Evolutionary conservation across 768 basidiomycete genomes (phyloP).

Genomic region (Suillus ampliporus): DNA sequence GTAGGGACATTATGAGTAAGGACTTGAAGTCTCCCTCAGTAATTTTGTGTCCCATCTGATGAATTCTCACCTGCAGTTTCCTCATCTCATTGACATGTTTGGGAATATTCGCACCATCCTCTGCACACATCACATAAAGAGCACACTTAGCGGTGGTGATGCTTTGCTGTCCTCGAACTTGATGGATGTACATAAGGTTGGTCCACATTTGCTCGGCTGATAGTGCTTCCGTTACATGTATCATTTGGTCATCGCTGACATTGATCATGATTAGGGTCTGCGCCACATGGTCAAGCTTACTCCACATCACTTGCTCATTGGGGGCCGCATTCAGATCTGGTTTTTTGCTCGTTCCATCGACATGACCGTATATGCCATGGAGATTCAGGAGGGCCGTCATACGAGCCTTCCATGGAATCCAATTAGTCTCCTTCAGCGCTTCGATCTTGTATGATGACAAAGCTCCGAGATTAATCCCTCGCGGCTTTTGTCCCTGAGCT

Average conservation of each 20-base stretch:
- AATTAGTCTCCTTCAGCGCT: neutral
- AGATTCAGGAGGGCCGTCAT: neutral
- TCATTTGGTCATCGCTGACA: conserved; percentile 6
- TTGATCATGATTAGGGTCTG: too few relatives aligned
- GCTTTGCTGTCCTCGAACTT: conserved; percentile 8
- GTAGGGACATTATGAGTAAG: conserved; percentile 9
- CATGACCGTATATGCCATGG: neutral
- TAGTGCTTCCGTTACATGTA: too few relatives aligned
- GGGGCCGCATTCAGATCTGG: too few relatives aligned
- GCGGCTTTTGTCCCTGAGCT: too few relatives aligned
- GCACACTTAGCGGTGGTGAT: neutral
- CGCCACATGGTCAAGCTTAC: too few relatives aligned
- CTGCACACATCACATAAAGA: neutral
- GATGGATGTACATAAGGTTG: conserved; percentile 3
- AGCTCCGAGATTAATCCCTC: neutral
- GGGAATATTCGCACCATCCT: neutral
- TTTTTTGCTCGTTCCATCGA: neutral
- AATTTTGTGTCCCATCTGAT: neutral
- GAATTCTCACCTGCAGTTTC: neutral
- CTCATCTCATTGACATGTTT: conserved; percentile 4
- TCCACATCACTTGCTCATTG: too few relatives aligned
- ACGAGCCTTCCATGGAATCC: neutral
- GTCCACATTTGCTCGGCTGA: too few relatives aligned
- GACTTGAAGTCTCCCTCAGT: neutral
- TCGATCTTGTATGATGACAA: neutral